A percentile compares a stretch with the other conserved stretches of the same genome.
Conservation (phyloP, 352 stramenopile genomes). For the Phytophthora hibernalis region DNA sequence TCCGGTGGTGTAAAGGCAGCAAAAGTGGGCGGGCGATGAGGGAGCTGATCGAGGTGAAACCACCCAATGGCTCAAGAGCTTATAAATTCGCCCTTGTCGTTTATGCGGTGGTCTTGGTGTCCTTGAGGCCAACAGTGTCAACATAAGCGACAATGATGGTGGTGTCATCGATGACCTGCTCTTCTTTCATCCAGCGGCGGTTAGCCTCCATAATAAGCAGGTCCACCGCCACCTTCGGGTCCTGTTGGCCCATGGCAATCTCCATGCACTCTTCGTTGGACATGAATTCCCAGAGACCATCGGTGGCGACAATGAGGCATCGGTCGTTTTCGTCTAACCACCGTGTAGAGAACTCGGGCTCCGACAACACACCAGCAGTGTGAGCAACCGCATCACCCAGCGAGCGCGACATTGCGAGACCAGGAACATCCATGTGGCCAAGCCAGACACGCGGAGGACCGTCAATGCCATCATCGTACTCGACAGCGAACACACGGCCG, state of each 20-base stretch:
- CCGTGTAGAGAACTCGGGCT: constrained; percentile 95
- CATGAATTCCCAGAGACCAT: constrained; percentile 99
- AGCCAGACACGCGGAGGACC: constrained; percentile 98
- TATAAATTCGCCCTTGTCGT: constrained; percentile 10
- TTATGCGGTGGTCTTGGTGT: constrained; percentile 15
- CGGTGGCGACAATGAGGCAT: constrained; percentile 97
- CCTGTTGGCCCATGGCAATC: constrained; percentile 77
- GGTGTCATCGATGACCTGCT: constrained; percentile 99
- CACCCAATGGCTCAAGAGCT: constrained; percentile 14
- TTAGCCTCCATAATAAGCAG: constrained; percentile 96
- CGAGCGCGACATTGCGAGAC: constrained; percentile 97
- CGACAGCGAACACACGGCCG: constrained; percentile 97
- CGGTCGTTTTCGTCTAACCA: constrained; percentile 87
- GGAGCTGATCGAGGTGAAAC: background rate
- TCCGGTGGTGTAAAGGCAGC: constrained; percentile 14
- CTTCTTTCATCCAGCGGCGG: constrained; percentile 98
- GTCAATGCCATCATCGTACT: constrained; percentile 99
- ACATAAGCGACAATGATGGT: constrained; percentile 98
- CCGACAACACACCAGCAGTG: constrained; percentile 94
- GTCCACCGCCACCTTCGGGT: constrained; percentile 90
- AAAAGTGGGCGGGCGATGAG: constrained; percentile 21
- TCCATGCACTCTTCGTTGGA: constrained; percentile 95
- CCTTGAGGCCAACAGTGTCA: constrained; percentile 46
- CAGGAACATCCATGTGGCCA: constrained; percentile 98
- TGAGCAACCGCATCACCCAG: constrained; percentile 97